A percentile compares a stretch with the other conserved stretches of the same genome.
Evolutionary conservation across 129 eudicot genomes (phyloP).

Genomic region (Calendula officinalis): DNA sequence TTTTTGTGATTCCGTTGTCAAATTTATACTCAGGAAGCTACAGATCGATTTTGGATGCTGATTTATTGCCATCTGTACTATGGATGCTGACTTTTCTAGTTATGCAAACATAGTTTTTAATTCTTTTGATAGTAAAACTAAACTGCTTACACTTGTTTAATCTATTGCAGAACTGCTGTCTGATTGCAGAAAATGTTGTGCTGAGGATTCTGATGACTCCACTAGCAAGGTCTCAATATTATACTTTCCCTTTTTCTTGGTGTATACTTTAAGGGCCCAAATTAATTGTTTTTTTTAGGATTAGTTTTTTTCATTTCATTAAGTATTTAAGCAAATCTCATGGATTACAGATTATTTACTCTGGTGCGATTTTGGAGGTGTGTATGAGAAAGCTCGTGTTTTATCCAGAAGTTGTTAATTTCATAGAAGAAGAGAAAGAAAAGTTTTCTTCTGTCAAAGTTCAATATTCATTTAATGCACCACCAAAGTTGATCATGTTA

Average conservation of each 20-base stretch:
- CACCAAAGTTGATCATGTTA: constrained; percentile 94
- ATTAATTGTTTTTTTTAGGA: background rate
- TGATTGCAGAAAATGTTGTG: constrained; percentile 82
- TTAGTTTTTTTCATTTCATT: background rate
- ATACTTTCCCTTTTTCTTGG: constrained; percentile 5
- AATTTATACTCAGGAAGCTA: background rate
- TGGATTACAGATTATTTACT: constrained; percentile 62
- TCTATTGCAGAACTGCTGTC: constrained; percentile 68
- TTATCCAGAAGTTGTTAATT: constrained; percentile 87
- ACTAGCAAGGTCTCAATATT: constrained; percentile 66
- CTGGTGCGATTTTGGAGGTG: constrained; percentile 81
- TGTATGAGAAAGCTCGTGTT: constrained; percentile 96
- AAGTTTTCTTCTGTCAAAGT: constrained; percentile 73
- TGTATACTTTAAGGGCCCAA: background rate
- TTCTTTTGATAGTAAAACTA: background rate
- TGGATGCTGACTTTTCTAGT: too few species aligned
- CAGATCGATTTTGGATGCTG: background rate
- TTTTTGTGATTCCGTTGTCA: constrained; percentile 1
- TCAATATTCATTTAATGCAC: constrained; percentile 75
- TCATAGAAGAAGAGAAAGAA: constrained; percentile 90
- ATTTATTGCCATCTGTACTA: background rate
- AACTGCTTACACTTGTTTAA: constrained; percentile 19
- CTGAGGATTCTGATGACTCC: constrained; percentile 91
- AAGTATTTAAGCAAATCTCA: constrained; percentile 10
- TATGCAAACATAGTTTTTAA: background rate